Base-by-base conservation (phyloP, 202 grass and related monocot species). In the Setaria viridis region DNA sequence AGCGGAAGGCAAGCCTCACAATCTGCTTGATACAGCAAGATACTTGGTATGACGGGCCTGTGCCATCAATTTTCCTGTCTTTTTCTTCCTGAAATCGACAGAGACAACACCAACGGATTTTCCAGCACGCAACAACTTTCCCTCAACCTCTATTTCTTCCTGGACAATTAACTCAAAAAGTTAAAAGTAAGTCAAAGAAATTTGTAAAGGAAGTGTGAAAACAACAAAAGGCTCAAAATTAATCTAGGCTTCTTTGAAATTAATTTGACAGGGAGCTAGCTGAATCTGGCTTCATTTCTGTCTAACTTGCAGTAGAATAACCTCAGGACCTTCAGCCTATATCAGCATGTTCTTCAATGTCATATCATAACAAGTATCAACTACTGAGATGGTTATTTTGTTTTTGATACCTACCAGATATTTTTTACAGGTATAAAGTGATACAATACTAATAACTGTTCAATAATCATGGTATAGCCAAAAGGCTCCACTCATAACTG, bases 101-200 rank as follows among this genome's bases (percentile, higher is more conserved):
- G 91, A 92, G 32, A 84, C 42, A 2, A 92, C 87, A 20, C 82
- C 92, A 14, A 97, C 64, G 67, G 92, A 88, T 78, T 97, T 94
- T 81, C 94, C 92, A 74, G 82, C 85, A 42, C 77, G 86, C 89
- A 94, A 86, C 33, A 99, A 62, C 78, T 94, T 97, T 11, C 48
- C 89, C 72, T 99, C 92, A 41, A 99, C 87, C 87, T 99, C 97
- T 80, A 99, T 88, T 90, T 94, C 94, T 83, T 97, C 94, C 97
- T 99, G 85, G 50, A 72, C 68, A 72, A 93, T 84, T 34, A 80
- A 77, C n/a, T 1, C 73, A 72, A 70, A 62, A 64, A 35, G 66
- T 83, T 37, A 60, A 67, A 3, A 39, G 4, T 21, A 11, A 70
- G 76, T 20, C 32, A 57, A 51, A 69, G 15, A 87, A 55, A 67